Conservation (phyloP, 2,329 filamentous ascomycete genomes). For the Arachnopeziza araneosa region DNA sequence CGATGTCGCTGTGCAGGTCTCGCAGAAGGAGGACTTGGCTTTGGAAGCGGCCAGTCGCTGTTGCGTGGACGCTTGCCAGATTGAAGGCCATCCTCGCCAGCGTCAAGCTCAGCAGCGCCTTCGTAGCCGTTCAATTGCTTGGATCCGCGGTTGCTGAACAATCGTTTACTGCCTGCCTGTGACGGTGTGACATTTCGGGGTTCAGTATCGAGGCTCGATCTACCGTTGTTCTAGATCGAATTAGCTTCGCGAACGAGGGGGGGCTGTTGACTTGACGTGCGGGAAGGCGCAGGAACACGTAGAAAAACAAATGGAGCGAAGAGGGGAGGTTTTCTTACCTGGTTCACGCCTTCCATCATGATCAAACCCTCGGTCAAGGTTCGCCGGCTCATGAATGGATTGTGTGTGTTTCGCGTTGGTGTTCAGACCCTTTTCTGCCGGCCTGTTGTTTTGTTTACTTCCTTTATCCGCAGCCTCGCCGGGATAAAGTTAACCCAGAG, state of each 20-base stretch:
- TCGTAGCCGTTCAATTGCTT: conserved; percentile 21
- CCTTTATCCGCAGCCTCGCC: background rate
- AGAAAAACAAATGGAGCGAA: background rate
- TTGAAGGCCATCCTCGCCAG: conserved; percentile 23
- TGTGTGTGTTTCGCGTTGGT: background rate
- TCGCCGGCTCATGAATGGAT: background rate
- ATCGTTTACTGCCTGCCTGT: conserved; percentile 27
- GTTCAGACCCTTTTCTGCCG: background rate
- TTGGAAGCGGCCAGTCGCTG: conserved; percentile 38
- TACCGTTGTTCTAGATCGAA: background rate
- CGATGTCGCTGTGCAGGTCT: conserved; percentile 14
- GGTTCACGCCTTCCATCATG: conserved; percentile 1
- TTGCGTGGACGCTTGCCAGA: conserved; percentile 38
- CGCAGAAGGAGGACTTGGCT: conserved; percentile 5
- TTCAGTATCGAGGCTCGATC: conserved; percentile 2
- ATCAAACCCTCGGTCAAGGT: conserved; percentile 4
- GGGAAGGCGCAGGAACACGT: background rate
- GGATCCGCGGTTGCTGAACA: conserved; percentile 28
- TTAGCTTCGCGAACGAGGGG: background rate
- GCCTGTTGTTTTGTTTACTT: background rate
- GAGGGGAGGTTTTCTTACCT: background rate
- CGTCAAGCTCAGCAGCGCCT: conserved; percentile 19
- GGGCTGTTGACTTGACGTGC: background rate
- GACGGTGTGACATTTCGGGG: conserved; percentile 5
- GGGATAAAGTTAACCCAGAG: background rate